A percentile compares a stretch with the other conserved stretches of the same genome.
These are phyloP conservation scores for Aspergillus sp. DNA, from an alignment of 2,329 filamentous ascomycete species.

Conservation along the genomic window DNA sequence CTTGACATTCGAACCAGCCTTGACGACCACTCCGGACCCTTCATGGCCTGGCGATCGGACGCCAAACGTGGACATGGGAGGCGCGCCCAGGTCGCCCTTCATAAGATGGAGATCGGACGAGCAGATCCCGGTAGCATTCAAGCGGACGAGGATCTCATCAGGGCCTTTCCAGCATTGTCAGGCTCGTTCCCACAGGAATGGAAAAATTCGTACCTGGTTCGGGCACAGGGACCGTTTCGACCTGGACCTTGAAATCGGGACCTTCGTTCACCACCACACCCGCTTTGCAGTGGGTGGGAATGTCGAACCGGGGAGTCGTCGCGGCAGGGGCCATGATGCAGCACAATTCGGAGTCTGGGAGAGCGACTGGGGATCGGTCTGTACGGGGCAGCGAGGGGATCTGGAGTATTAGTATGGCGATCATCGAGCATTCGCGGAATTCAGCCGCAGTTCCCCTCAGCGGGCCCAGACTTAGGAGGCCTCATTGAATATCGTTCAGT, in stretches of 20 bases:
- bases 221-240: slow-evolving; percentile 41
- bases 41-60: slow-evolving; percentile 45
- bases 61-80: slow-evolving; percentile 38
- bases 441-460: neutral
- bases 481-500: no score
- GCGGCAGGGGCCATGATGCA: slow-evolving; percentile 6
- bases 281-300: slow-evolving; percentile 43
- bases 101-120: slow-evolving; percentile 51
- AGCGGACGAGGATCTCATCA: slow-evolving; percentile 47
- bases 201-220: slow-evolving; percentile 31
- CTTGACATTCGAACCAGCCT: slow-evolving; percentile 45
- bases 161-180: slow-evolving; percentile 28
- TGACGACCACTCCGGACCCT: slow-evolving; percentile 50
- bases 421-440: neutral
- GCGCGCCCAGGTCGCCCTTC: slow-evolving; percentile 43
- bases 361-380: no score
- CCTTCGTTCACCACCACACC: slow-evolving; percentile 44
- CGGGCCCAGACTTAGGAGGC: no score
- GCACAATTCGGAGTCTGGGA: neutral
- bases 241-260: slow-evolving; percentile 39
- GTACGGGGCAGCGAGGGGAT: no score
- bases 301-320: slow-evolving; percentile 9
- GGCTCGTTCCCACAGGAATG: neutral
- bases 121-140: slow-evolving; percentile 52
- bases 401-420: neutral